A percentile compares a stretch with the other conserved stretches of the same genome.
phyloP scores from a whole-genome alignment of 768 basidiomycete genomes.

The Calocybe gangraenosa region DNA sequence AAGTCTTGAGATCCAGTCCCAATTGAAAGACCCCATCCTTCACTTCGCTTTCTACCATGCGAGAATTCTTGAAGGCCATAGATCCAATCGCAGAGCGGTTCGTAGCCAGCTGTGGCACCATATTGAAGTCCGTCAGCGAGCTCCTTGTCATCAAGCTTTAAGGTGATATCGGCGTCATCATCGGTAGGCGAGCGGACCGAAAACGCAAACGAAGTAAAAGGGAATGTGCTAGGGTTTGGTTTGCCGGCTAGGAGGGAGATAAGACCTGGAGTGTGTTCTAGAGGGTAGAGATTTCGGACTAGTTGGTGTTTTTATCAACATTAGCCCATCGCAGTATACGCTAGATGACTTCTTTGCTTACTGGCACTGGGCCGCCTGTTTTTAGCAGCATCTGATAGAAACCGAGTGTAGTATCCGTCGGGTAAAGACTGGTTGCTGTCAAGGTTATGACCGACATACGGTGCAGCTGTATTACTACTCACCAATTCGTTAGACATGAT shows the following conservation, averaged over 20 bases:
- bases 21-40: slow-evolving; percentile 74
- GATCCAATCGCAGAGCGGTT: slow-evolving; percentile 65
- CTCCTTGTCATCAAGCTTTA: slow-evolving; percentile 55
- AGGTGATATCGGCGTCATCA: slow-evolving; percentile 32
- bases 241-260: slow-evolving; percentile 88
- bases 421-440: slow-evolving; percentile 34
- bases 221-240: slow-evolving; percentile 88
- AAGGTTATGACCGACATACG: no score
- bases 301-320: background rate
- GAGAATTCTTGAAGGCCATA: slow-evolving; percentile 62
- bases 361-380: slow-evolving; percentile 62
- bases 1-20: slow-evolving; percentile 89
- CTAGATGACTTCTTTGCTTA: slow-evolving; percentile 34
- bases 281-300: slow-evolving; percentile 71
- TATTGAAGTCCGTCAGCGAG: slow-evolving; percentile 74
- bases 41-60: slow-evolving; percentile 59
- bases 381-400: slow-evolving; percentile 62
- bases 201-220: slow-evolving; percentile 78
- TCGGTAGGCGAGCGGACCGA: slow-evolving; percentile 48
- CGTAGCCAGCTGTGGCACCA: slow-evolving; percentile 65
- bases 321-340: background rate
- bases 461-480: no score
- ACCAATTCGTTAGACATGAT: no score
- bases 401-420: slow-evolving; percentile 48
- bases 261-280: slow-evolving; percentile 74